phyloP scores from a whole-genome alignment of 2,329 filamentous ascomycete genomes.

The Emergomyces pasteurianus region DNA sequence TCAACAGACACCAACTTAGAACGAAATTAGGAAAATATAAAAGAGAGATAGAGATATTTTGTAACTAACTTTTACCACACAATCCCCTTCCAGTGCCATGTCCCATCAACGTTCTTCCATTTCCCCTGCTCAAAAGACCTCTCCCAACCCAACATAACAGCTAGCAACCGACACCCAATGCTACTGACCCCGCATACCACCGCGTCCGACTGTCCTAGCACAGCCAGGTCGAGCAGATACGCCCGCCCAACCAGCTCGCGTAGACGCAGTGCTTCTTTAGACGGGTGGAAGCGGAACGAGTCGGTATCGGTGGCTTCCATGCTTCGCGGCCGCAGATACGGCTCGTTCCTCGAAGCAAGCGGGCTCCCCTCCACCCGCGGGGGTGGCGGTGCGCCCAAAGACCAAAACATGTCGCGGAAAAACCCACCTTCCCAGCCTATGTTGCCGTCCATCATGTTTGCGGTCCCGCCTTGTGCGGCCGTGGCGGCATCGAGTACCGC shows the following conservation, averaged over 20 bases:
- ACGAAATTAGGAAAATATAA: background rate
- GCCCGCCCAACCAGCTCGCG: constrained; percentile 66
- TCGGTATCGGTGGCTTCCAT: background rate
- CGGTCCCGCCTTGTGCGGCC: constrained; percentile 1
- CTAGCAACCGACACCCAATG: constrained; percentile 55
- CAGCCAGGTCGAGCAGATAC: constrained; percentile 68
- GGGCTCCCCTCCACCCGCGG: constrained; percentile 24
- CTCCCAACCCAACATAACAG: constrained; percentile 82
- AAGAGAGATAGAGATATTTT: background rate
- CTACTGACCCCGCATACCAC: constrained; percentile 64
- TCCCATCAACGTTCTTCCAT: constrained; percentile 73
- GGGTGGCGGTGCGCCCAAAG: constrained; percentile 47
- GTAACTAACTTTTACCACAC: constrained; percentile 11
- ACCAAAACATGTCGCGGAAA: constrained; percentile 71
- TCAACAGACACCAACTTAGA: background rate
- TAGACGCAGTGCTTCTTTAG: constrained; percentile 45
- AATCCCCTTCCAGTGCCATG: constrained; percentile 47
- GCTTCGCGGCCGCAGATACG: constrained; percentile 5
- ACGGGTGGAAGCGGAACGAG: constrained; percentile 17
- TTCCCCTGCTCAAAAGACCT: constrained; percentile 43
- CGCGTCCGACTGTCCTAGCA: constrained; percentile 56
- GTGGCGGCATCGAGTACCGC: constrained; percentile 35
- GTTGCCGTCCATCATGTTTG: constrained; percentile 49
- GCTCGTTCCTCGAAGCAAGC: constrained; percentile 12
- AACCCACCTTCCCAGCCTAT: constrained; percentile 86